Percentiles rank a stretch among this genome's conserved stretches.
phyloP scores from a whole-genome alignment of 257 asterid species.

The Fraxinus cuspidata region DNA sequence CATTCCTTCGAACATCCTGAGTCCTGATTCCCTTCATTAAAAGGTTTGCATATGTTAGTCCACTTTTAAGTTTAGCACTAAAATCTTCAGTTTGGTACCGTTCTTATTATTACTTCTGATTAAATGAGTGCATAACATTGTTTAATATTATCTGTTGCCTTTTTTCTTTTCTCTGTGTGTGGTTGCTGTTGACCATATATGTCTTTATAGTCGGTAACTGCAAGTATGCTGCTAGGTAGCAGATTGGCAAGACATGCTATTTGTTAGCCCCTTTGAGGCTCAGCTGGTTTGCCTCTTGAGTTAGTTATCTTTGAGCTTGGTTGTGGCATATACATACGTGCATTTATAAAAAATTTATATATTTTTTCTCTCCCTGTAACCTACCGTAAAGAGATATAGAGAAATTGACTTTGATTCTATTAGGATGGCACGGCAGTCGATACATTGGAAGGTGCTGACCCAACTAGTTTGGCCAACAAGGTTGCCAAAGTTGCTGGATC shows the following conservation, averaged over 20 bases:
- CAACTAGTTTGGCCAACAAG: slow-evolving; percentile 94
- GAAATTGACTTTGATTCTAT: slow-evolving; percentile 27
- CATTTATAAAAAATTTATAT: neutral
- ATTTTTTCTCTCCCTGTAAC: neutral
- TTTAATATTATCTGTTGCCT: neutral
- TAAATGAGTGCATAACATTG: neutral
- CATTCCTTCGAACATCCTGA: neutral
- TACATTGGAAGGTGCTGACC: slow-evolving; percentile 94
- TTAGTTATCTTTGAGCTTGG: neutral
- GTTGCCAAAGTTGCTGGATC: slow-evolving; percentile 90
- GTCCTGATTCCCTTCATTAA: neutral
- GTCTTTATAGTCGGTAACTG: neutral
- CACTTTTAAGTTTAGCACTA: neutral
- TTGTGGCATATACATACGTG: neutral
- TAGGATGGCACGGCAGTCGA: slow-evolving; percentile 84
- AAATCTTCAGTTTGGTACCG: neutral
- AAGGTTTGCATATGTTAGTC: neutral
- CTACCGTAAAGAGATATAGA: neutral
- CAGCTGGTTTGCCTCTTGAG: neutral
- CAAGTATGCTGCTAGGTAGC: neutral
- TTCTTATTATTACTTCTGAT: neutral
- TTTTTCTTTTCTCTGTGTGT: neutral
- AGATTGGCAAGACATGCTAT: neutral
- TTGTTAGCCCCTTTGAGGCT: neutral
- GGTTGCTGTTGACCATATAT: neutral